Base-by-base conservation (phyloP, 1,284 basidiomycete genomes). In the Cryptococcus jaspeensis region DNA sequence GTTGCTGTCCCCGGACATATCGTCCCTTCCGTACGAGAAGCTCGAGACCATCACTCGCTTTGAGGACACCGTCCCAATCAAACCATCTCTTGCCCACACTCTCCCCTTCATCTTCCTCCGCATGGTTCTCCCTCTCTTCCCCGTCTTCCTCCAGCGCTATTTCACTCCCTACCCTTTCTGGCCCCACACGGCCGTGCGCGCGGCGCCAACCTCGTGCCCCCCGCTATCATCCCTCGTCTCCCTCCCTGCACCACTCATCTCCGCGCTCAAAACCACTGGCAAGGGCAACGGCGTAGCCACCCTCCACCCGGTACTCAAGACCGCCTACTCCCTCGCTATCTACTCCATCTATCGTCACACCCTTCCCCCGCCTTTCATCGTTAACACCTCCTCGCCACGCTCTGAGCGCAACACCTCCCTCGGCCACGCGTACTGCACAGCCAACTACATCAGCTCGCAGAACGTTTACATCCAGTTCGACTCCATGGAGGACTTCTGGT, bases 271-370 rank as follows among this genome's bases (percentile, higher is more conserved):
- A 40, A 36, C 37, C 0, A 39, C 45, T 0, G 65, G 63, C 9
- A 64, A 61, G 22, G 40, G n/a, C 12, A 48, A 65, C 16, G 59
- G 63, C 15, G 61, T 73, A 5, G 41, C 36, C 4, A 73, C 73
- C 0, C 61, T 76, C 0, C 73, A 75, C 52, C 65, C 71, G 0
- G 43, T 73, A 12, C 44, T 76, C 28, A 62, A 67, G 47, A 53
- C 63, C 11, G 64, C 66, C 0, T 71, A 56, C 37, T 36, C 60
- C 23, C 56, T 59, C 7, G 64, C 71, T 7, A 56, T 74, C 16
- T 71, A 70, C 67, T 49, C 46, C 32, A 51, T 63, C 3, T 60
- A 56, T 39, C 40, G 44, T 5, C 52, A 48, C 28, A 48, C 47
- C 12, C 12, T 28, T 13, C 36, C 56, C 12, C 46, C 61, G n/a